Base-by-base conservation (phyloP, 2,329 filamentous ascomycete species). In the Colletotrichum musae region DNA sequence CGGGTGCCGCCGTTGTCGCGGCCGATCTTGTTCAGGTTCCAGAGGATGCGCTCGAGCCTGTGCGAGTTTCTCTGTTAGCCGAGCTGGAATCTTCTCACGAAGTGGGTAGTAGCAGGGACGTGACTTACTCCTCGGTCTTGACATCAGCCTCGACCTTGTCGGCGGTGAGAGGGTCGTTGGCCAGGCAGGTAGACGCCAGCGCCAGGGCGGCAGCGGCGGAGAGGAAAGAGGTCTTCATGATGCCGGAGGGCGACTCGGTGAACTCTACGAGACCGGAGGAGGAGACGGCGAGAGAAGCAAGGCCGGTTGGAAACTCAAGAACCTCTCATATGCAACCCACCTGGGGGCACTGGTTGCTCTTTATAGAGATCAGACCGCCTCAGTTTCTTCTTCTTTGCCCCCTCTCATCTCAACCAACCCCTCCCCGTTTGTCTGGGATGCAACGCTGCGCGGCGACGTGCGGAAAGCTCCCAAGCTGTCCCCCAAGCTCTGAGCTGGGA, bases 1-100 rank as follows among this genome's bases (percentile, higher is more conserved):
- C 86, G 82, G 74, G 86, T 87, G 16, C 85, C 85, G 28, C 84
- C 84, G 72, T 88, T 85, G 47, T 80, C 78, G 50, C 78, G 77
- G 9, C 82, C 85, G 66, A 88, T 87, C 28, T 80, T 75, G 71
- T 87, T 79, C 5, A 88, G 78, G 63, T 82, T 80, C 72, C 81
- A 79, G 18, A 88, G 81, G 57, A 85, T 84, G 51, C 78, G 77
- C 77, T 85, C 80, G 41, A 88, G 77, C 47, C 85, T 86, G 53
- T 39, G 5, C 2, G 9, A 5, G 28, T 2, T 7, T 15, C 12
- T 9, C 18, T 28, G 56, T 71, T 4, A 56, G 70, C 16, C 7
- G 12, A 13, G 2, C 13, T 12, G 10, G 18, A 18, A 18, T 18
- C 18, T 18, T 18, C 18, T 18, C 18, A 18, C 18, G 18, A 18